Evolutionary conservation across 2,329 filamentous ascomycete species (phyloP), one percentile per base, ranked within the genome.

Genomic region (Fusarium hostae): DNA sequence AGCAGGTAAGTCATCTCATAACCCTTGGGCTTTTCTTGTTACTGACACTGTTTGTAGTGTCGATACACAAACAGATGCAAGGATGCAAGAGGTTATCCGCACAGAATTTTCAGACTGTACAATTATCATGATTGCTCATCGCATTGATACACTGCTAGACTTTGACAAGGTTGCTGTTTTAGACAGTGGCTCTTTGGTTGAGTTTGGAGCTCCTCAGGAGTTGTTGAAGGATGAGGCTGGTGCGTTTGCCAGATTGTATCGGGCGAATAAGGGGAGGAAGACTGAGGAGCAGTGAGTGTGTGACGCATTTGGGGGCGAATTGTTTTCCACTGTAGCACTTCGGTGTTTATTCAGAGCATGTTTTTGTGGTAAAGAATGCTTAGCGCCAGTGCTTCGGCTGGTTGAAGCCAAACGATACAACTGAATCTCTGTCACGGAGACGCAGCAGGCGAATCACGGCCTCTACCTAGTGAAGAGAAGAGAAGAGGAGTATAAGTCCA

Each of bases 91-190:
- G 5, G 69, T 79, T 9, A 79, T 80, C 22, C 68, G 75, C 9
- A 74, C 71, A 10, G 76, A 79, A 63, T 81, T 81, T 48, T 66
- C 75, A 3, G 63, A 72, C 13, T 72, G 78, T 6, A 79, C 79
- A 9, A 74, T 81, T 28, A 75, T 81, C 51, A 79, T 80, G 77
- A 81, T 81, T 58, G 78, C 80, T 5, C 80, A 81, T 54, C 72
- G 79, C 1, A 69, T 80, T 5, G 72, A 79, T 34, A 79, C 78
- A 3, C 57, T 81, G 13, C 72, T 81, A 10, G 79, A 81, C 51
- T 80, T 81, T 70, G 79, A 81, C 48, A 77, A 72, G 34, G 72
- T 81, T 41, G 78, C 76, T 3, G 78, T 81, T 35, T 66, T 81
- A 13, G 78, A 80, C 32, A 69, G 54, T 22, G 79, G 79, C 1